phyloP scores from a whole-genome alignment of 2,329 filamentous ascomycete genomes.

The Aureobasidium musti region DNA sequence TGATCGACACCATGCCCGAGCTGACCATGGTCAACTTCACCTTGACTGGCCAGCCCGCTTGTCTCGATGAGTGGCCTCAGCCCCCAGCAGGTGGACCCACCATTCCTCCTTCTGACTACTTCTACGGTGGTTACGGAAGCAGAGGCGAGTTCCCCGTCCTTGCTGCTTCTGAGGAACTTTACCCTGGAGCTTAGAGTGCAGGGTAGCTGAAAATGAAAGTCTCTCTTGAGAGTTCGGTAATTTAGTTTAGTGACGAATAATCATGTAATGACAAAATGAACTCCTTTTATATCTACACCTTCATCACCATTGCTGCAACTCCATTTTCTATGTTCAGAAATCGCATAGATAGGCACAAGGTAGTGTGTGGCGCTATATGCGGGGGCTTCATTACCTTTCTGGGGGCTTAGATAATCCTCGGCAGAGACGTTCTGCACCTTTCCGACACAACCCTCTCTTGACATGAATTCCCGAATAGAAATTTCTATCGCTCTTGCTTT shows the following conservation, averaged over 20 bases:
- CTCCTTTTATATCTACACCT: not conserved
- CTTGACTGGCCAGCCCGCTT: slow-evolving; percentile 49
- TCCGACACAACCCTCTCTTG: too few relatives aligned
- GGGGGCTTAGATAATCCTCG: too few relatives aligned
- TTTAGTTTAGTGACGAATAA: not conserved
- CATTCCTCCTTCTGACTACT: slow-evolving; percentile 37
- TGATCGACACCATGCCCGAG: slow-evolving; percentile 49
- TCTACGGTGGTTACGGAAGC: slow-evolving; percentile 37
- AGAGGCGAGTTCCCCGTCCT: slow-evolving; percentile 20
- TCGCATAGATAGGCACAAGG: too few relatives aligned
- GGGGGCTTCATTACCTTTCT: too few relatives aligned
- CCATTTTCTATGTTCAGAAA: not conserved
- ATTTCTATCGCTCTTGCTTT: too few relatives aligned
- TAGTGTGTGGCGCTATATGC: too few relatives aligned
- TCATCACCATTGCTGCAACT: not conserved
- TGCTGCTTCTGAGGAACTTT: not conserved
- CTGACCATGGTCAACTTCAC: slow-evolving; percentile 49
- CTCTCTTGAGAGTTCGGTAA: not conserved
- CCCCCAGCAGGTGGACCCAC: slow-evolving; percentile 32
- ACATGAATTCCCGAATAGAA: too few relatives aligned
- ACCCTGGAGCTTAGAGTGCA: not conserved
- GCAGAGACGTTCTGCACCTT: too few relatives aligned
- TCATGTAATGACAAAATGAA: slow-evolving; percentile 8
- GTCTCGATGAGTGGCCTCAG: slow-evolving; percentile 48
- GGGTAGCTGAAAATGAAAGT: not conserved